Conservation (phyloP, 441 rosid genomes). For the Hura crepitans region DNA sequence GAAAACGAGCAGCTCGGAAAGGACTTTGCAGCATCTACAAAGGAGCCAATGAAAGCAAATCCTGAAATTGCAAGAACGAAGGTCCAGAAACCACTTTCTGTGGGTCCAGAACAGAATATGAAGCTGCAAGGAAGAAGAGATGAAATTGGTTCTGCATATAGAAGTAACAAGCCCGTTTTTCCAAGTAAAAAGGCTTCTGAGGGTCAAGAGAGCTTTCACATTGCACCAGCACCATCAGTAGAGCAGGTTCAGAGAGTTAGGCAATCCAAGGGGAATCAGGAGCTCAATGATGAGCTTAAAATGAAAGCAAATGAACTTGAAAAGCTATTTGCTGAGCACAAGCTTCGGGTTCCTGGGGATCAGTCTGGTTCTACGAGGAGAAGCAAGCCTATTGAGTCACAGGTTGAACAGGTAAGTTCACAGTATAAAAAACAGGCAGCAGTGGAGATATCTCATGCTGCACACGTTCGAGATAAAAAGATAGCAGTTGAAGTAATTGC, state of each 20-base stretch:
- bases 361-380: constrained; percentile 66
- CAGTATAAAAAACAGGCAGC: constrained; percentile 43
- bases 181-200: constrained; percentile 40
- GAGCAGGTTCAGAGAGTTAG: constrained; percentile 77
- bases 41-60: constrained; percentile 38
- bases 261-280: constrained; percentile 88
- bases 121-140: constrained; percentile 50
- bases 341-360: constrained; percentile 82
- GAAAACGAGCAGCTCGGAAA: constrained; percentile 44
- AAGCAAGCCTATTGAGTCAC: constrained; percentile 52
- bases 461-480: constrained; percentile 40
- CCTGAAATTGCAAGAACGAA: constrained; percentile 47
- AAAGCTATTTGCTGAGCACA: constrained; percentile 94
- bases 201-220: constrained; percentile 38
- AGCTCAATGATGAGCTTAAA: constrained; percentile 81
- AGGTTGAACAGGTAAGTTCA: constrained; percentile 44
- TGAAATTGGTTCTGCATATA: constrained; percentile 38
- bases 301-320: constrained; percentile 93
- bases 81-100: constrained; percentile 44
- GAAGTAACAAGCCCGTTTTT: constrained; percentile 38
- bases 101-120: constrained; percentile 54
- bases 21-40: constrained; percentile 35
- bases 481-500: constrained; percentile 31
- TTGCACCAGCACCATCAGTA: constrained; percentile 26
- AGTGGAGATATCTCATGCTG: constrained; percentile 35